Conservation (phyloP, 2,329 filamentous ascomycete species). For the Exophiala spinifera region DNA sequence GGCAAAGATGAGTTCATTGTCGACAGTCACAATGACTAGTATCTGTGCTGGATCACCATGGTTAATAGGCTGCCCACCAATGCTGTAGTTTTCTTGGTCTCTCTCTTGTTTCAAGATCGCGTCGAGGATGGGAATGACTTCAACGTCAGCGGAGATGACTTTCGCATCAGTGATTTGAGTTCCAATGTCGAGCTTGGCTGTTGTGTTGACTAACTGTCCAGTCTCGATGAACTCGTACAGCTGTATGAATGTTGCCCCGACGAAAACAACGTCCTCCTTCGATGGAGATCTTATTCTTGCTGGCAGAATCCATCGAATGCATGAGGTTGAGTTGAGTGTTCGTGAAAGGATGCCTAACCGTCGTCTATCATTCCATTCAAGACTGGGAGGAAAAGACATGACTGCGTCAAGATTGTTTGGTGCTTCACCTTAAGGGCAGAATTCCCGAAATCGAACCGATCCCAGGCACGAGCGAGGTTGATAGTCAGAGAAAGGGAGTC, state of each 20-base stretch:
- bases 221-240: constrained; percentile 67
- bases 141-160: constrained; percentile 62
- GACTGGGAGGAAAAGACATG: too few relatives aligned
- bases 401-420: background rate
- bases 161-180: constrained; percentile 74
- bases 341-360: constrained; percentile 75
- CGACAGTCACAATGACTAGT: constrained; percentile 71
- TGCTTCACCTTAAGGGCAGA: background rate
- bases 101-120: constrained; percentile 29
- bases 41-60: constrained; percentile 69
- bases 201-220: constrained; percentile 70
- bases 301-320: constrained; percentile 73
- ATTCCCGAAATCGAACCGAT: too few relatives aligned
- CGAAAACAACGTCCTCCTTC: constrained; percentile 79
- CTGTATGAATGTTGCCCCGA: constrained; percentile 78
- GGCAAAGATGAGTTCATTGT: constrained; percentile 71
- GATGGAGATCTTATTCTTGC: constrained; percentile 68
- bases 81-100: constrained; percentile 24
- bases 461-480: too few relatives aligned
- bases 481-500: too few relatives aligned
- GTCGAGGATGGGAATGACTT: constrained; percentile 32
- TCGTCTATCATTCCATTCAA: too few relatives aligned
- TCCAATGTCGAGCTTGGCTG: constrained; percentile 75
- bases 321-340: constrained; percentile 73
- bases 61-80: constrained; percentile 18